These are phyloP conservation scores for Microdochium trichocladiopsis DNA, from an alignment of 2,329 filamentous ascomycete species.

Conservation along the genomic window DNA sequence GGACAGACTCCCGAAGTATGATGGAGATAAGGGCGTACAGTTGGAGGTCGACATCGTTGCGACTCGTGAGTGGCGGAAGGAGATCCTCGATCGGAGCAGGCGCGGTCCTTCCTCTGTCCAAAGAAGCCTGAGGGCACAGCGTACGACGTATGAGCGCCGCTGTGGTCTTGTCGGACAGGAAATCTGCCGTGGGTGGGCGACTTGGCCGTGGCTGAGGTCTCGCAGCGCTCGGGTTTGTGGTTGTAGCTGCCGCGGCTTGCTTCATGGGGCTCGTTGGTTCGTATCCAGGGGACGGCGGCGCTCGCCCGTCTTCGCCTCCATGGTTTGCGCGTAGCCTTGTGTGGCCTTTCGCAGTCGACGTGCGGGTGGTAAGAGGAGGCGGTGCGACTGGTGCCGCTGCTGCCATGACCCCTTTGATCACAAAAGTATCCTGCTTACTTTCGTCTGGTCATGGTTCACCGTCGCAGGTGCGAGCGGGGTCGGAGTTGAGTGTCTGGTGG, in stretches of 20 bases:
- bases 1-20: slow-evolving; percentile 82
- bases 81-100: slow-evolving; percentile 68
- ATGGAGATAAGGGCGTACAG: slow-evolving; percentile 90
- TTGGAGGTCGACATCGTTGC: slow-evolving; percentile 87
- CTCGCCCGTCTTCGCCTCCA: background rate
- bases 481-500: background rate
- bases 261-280: slow-evolving; percentile 6
- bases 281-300: background rate
- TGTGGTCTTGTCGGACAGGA: slow-evolving; percentile 72
- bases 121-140: slow-evolving; percentile 66
- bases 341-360: slow-evolving; percentile 8
- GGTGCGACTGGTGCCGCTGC: slow-evolving; percentile 11
- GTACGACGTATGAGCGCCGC: slow-evolving; percentile 73
- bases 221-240: slow-evolving; percentile 3
- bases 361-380: slow-evolving; percentile 10
- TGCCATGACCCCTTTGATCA: slow-evolving; percentile 14
- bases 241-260: slow-evolving; percentile 3
- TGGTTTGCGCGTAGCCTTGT: background rate
- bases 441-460: background rate
- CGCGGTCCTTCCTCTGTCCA: slow-evolving; percentile 46
- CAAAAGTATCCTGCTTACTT: background rate
- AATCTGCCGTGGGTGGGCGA: slow-evolving; percentile 33
- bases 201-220: slow-evolving; percentile 15
- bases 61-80: slow-evolving; percentile 85
- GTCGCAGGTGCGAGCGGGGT: background rate